Evolutionary conservation across 2,329 filamentous ascomycete species (phyloP), one percentile per base, ranked within the genome.

Genomic region (Lecanosticta acicola): DNA sequence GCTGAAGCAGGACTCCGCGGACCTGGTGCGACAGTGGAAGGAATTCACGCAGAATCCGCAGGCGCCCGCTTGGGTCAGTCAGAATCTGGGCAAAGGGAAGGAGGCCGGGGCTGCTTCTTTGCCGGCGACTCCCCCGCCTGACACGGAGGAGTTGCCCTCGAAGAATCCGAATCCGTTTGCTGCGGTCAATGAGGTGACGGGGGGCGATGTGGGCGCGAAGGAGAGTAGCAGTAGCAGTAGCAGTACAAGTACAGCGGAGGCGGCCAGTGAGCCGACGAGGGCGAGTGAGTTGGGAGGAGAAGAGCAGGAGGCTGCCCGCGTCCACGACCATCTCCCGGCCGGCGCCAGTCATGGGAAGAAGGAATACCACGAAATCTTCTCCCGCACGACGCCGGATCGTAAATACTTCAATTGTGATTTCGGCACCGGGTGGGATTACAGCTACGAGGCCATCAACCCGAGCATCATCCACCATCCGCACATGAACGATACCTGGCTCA

Each of bases 401-500:
- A 38, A 32, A 13, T 49, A 46, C 37, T 44, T 49, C 37, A n/a
- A 34, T 29, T 32, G 44, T 32, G 39, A 44, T 38, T 49, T 49
- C 41, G 21, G 21, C 29, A 14, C 18, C 40, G 24, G 24, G 24
- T 29, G 24, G 24, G 24, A 29, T 29, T 39, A 39, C 38, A 32
- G 19, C 24, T 19, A 46, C 21, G 33, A 32, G 14, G 39, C 44
- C 5, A 41, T 44, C 36, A 49, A 49, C 38, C 46, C 46, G 2
- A 49, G 35, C 32, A 35, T 49, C 29, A 20, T 49, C 10, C 41
- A 41, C 13, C 46, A 49, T 37, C 36, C 41, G 14, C 20, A 17
- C 13, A 3, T 37, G 18, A 21, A 36, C 14, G 37, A 49, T 19
- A 49, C 35, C 3, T 49, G 46, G 46, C 39, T 49, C 17, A 36